A percentile compares a stretch with the other conserved stretches of the same genome.
phyloP scores from a whole-genome alignment of 352 stramenopile genomes.

The Pythium aristosporum region DNA sequence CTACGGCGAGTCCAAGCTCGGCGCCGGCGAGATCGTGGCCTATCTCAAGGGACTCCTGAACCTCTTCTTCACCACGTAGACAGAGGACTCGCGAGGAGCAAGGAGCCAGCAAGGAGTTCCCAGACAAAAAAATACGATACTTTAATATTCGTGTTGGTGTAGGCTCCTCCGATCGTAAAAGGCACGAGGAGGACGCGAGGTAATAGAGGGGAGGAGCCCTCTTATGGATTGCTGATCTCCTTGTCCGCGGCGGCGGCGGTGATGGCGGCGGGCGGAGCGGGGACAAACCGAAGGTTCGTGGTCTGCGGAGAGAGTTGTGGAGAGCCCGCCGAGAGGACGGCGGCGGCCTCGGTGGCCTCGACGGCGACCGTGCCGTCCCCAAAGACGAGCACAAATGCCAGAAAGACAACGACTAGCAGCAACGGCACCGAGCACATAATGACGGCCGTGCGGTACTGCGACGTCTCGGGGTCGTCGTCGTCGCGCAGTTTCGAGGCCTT shows the following conservation, averaged over 20 bases:
- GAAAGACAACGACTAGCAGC: constrained; percentile 53
- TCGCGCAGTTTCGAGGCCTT: constrained; percentile 19
- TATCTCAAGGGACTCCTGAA: constrained; percentile 96
- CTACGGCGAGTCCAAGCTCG: constrained; percentile 98
- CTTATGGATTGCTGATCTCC: constrained; percentile 4
- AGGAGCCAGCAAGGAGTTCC: neutral
- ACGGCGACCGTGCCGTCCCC: constrained; percentile 27
- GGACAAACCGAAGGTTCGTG: constrained; percentile 1
- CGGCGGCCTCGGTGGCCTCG: constrained; percentile 17
- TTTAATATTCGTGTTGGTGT: constrained; percentile 18
- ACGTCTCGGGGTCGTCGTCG: constrained; percentile 12
- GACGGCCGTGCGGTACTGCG: constrained; percentile 41
- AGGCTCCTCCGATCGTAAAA: neutral
- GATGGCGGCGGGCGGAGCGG: no score
- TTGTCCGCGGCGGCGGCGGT: neutral
- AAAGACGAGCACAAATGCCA: constrained; percentile 53
- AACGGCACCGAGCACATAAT: constrained; percentile 78
- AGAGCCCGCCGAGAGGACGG: constrained; percentile 14
- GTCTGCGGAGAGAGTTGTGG: neutral
- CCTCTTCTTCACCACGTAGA: constrained; percentile 95
- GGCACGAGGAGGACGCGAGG: neutral
- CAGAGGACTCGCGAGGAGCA: neutral
- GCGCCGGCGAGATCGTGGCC: constrained; percentile 95
- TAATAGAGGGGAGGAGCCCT: neutral
- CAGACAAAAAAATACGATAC: constrained; percentile 17